Base-by-base conservation (phyloP, 2,329 filamentous ascomycete species). In the Camillea tinctor region DNA sequence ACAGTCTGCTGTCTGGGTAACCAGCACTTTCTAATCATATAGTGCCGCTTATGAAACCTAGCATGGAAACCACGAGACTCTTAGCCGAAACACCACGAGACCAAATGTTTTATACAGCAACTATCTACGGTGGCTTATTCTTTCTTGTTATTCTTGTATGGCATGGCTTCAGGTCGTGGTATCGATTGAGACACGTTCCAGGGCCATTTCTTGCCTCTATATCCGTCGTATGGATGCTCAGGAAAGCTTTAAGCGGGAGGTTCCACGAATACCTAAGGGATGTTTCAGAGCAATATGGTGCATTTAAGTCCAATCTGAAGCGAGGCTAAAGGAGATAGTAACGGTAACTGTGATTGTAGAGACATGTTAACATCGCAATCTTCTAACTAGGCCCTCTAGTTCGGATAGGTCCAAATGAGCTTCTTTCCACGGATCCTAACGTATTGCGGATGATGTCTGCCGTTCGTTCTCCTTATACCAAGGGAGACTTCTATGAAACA, bases 401-500 rank as follows among this genome's bases (percentile, higher is more conserved):
- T 24, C 68, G 68, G 22, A 69, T 69, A 23, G 68, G 68, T 8
- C 64, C 70, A 8, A 71, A 72, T 54, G 66, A 70, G 11, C 56
- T 72, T 15, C 60, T 71, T 11, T 67, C 65, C 19, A 66, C 65
- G 21, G 63, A 68, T 40, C 64, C 61, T 8, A 60, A 62, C 15
- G 59, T 69, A 9, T 60, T 71, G 40, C 68, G 68, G 22, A 71
- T 62, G 58, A 71, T 76, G 64, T 75, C 72, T 60, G 71, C 69
- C 20, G 73, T 71, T 40, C 74, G 73, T 17, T 76, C 75, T n/a
- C 63, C 71, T 4, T 77, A 76, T 64, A 73, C 67, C 23, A 75
- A 74, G 58, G 74, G 73, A 13, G 62, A 71, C 36, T 76, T 75
- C 52, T 77, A 77, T 60, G 71, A 74, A 49, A 73, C 75, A 5